These are phyloP conservation scores for Hypoxylon sp. DNA, from an alignment of 2,329 filamentous ascomycete species.

Conservation along the genomic window DNA sequence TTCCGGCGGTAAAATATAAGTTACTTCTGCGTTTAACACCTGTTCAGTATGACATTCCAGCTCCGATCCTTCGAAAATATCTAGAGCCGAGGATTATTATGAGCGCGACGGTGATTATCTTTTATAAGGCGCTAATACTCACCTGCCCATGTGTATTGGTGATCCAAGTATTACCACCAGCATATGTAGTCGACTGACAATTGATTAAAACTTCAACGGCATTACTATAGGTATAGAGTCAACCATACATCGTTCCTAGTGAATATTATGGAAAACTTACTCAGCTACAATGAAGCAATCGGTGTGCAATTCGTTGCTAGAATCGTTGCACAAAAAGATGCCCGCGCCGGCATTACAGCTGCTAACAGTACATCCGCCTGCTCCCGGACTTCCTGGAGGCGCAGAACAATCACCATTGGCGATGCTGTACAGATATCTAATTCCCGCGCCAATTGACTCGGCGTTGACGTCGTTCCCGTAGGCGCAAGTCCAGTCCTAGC, in stretches of 20 bases:
- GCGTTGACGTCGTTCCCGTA: slow-evolving; percentile 38
- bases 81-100: slow-evolving; percentile 18
- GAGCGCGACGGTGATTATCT: no score
- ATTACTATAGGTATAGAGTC: slow-evolving; percentile 24
- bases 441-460: slow-evolving; percentile 29
- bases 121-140: slow-evolving; percentile 6
- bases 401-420: slow-evolving; percentile 36
- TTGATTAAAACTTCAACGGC: slow-evolving; percentile 42
- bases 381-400: slow-evolving; percentile 30
- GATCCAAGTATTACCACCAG: slow-evolving; percentile 30
- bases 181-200: slow-evolving; percentile 36
- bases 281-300: slow-evolving; percentile 31
- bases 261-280: slow-evolving; percentile 8
- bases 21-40: slow-evolving; percentile 23
- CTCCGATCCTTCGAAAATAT: slow-evolving; percentile 32
- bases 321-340: slow-evolving; percentile 37
- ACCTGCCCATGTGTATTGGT: slow-evolving; percentile 38
- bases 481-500: slow-evolving; percentile 33
- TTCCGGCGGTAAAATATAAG: no score
- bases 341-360: slow-evolving; percentile 34
- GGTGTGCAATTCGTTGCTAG: slow-evolving; percentile 14
- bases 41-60: slow-evolving; percentile 41
- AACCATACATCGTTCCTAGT: background rate
- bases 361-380: slow-evolving; percentile 28
- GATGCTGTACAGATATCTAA: slow-evolving; percentile 40